Conservation (phyloP, 495 filamentous ascomycete genomes). For the Neurospora intermedia region DNA sequence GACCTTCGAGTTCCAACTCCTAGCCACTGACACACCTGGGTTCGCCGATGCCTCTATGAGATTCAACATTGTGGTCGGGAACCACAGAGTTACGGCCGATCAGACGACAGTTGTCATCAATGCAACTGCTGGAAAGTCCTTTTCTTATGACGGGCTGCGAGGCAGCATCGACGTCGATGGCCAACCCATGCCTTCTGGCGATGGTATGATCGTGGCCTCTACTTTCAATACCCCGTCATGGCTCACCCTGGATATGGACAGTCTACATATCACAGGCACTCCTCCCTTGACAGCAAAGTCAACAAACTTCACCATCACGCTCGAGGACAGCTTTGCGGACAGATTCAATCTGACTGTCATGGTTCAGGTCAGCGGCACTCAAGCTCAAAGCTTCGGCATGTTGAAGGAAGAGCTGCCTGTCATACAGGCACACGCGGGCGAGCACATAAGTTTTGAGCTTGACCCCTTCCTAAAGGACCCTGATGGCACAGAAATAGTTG, state of each 20-base stretch:
- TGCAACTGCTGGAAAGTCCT: constrained; percentile 40
- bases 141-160: constrained; percentile 46
- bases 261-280: constrained; percentile 52
- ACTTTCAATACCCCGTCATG: constrained; percentile 50
- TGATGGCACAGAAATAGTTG: constrained; percentile 41
- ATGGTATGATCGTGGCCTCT: constrained; percentile 35
- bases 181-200: constrained; percentile 30
- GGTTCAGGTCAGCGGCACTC: constrained; percentile 33
- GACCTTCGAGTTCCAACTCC: constrained; percentile 58
- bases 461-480: constrained; percentile 42
- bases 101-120: constrained; percentile 47
- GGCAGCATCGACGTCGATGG: constrained; percentile 54
- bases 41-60: constrained; percentile 55
- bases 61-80: constrained; percentile 62
- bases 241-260: constrained; percentile 56
- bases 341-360: constrained; percentile 51
- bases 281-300: constrained; percentile 45
- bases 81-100: constrained; percentile 54
- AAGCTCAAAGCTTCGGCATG: constrained; percentile 10
- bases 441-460: constrained; percentile 55
- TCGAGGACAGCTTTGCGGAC: constrained; percentile 55
- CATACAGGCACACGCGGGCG: constrained; percentile 49
- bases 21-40: constrained; percentile 71
- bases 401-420: constrained; percentile 29
- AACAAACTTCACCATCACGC: constrained; percentile 54